Evolutionary conservation across 2,329 filamentous ascomycete species (phyloP).

Genomic region (Massarina eburnea): DNA sequence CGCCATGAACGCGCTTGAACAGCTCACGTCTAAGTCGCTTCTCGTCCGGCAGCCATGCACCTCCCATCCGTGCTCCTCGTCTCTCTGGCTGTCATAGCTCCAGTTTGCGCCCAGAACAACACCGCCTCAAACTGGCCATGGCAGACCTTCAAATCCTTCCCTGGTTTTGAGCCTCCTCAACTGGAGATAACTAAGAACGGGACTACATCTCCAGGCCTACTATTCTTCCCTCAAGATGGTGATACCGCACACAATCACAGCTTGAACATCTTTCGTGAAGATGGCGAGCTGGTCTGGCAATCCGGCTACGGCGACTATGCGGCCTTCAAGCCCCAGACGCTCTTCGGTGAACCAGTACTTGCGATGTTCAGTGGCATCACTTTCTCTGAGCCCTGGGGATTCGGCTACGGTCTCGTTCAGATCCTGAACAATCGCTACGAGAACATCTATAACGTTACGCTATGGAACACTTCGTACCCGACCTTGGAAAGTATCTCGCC

Average conservation of each 20-base stretch:
- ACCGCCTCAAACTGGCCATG: constrained; percentile 10
- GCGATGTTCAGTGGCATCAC: constrained; percentile 1
- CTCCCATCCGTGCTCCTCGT: background rate
- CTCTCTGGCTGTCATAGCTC: background rate
- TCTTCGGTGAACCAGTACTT: constrained; percentile 5
- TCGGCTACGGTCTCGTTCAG: constrained; percentile 2
- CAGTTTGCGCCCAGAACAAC: background rate
- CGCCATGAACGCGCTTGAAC: too few species aligned
- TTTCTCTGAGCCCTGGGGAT: constrained; percentile 4
- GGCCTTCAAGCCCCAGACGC: constrained; percentile 1
- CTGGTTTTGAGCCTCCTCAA: constrained; percentile 7
- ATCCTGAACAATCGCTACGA: constrained; percentile 1
- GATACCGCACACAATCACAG: constrained; percentile 8
- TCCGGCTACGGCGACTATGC: constrained; percentile 7
- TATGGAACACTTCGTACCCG: constrained; percentile 5
- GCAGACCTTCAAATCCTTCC: constrained; percentile 11
- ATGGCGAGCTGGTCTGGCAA: constrained; percentile 7
- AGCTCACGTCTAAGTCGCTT: too few species aligned
- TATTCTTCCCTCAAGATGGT: constrained; percentile 10
- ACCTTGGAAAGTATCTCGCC: constrained; percentile 7
- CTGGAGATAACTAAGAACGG: constrained; percentile 6
- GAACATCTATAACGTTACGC: constrained; percentile 5
- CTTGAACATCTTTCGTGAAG: constrained; percentile 6
- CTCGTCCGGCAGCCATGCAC: background rate
- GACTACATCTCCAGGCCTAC: constrained; percentile 1